These are phyloP conservation scores for Myriosclerotinia scirpicola DNA, from an alignment of 2,329 filamentous ascomycete species.

Conservation along the genomic window DNA sequence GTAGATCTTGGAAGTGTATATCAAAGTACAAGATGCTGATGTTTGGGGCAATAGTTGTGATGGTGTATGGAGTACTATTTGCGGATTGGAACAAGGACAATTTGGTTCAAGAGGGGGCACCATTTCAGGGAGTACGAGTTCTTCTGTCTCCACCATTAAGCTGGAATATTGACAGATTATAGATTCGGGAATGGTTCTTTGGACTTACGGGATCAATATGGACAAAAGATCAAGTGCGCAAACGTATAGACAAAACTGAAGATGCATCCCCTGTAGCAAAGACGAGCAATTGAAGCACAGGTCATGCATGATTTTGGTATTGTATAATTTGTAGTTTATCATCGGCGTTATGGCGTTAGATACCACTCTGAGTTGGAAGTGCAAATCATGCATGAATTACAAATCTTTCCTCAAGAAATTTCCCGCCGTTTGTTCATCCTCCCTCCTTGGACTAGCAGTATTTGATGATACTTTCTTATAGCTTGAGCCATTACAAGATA, in stretches of 20 bases:
- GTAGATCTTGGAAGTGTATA: constrained; percentile 22
- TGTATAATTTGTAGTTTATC: constrained; percentile 18
- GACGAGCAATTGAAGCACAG: constrained; percentile 25
- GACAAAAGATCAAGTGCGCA: constrained; percentile 35
- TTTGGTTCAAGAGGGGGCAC: constrained; percentile 42
- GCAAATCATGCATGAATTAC: constrained; percentile 12
- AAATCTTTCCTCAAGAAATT: constrained; percentile 1
- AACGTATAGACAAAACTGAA: constrained; percentile 26
- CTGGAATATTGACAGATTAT: constrained; percentile 26
- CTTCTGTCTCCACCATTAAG: not conserved
- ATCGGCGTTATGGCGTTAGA: constrained; percentile 19
- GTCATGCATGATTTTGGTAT: constrained; percentile 5
- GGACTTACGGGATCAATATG: constrained; percentile 41
- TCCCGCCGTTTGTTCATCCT: not conserved
- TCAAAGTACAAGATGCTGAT: not conserved
- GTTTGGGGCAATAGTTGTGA: constrained; percentile 46
- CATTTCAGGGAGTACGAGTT: constrained; percentile 53
- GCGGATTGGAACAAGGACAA: constrained; percentile 53
- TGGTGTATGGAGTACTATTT: constrained; percentile 59
- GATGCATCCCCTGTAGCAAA: constrained; percentile 31
- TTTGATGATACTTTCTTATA: not conserved
- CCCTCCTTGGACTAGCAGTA: not conserved
- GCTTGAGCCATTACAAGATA: not conserved
- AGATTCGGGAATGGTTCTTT: constrained; percentile 47
- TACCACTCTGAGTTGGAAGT: constrained; percentile 15